Percentiles rank a stretch among this genome's conserved stretches.
These are phyloP conservation scores for Botryosphaeria dothidea DNA, from an alignment of 2,329 filamentous ascomycete genomes.

Conservation along the genomic window DNA sequence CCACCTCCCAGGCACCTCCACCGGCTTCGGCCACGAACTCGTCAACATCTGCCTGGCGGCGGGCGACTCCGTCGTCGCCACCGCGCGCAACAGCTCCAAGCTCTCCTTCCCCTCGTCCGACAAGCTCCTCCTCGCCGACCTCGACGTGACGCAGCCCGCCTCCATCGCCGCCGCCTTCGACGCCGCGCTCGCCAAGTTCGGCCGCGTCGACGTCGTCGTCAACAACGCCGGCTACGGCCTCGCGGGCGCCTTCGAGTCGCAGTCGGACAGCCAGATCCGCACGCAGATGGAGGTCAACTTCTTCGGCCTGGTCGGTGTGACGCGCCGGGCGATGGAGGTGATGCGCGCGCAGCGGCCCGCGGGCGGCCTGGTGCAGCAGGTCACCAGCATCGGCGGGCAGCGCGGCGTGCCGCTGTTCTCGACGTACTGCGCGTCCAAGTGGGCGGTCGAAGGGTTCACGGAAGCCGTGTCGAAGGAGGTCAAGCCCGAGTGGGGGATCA, in stretches of 20 bases:
- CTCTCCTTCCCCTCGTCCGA: slow-evolving; percentile 35
- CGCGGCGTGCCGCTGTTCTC: slow-evolving; percentile 31
- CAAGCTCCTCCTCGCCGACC: slow-evolving; percentile 45
- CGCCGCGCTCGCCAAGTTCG: slow-evolving; percentile 50
- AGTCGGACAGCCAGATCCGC: slow-evolving; percentile 50
- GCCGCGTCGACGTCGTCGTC: slow-evolving; percentile 59
- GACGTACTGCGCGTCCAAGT: slow-evolving; percentile 35
- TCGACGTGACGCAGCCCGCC: slow-evolving; percentile 51
- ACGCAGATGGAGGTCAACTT: slow-evolving; percentile 62
- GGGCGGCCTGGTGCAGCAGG: slow-evolving; percentile 57
- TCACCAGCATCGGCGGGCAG: slow-evolving; percentile 56
- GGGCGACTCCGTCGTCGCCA: slow-evolving; percentile 48
- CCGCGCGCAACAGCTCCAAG: slow-evolving; percentile 45
- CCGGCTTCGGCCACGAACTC: slow-evolving; percentile 49
- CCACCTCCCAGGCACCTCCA: slow-evolving; percentile 38
- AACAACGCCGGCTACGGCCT: slow-evolving; percentile 65
- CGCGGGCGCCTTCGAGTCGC: slow-evolving; percentile 54
- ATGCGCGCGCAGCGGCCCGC: slow-evolving; percentile 34
- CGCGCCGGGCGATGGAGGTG: slow-evolving; percentile 26
- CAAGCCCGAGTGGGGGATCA: slow-evolving; percentile 46
- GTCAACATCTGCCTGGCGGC: slow-evolving; percentile 32
- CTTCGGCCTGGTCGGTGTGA: slow-evolving; percentile 58
- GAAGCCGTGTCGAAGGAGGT: slow-evolving; percentile 45
- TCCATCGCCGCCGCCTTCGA: slow-evolving; percentile 50
- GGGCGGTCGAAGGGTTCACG: slow-evolving; percentile 52